Base-by-base conservation (phyloP, 176 grass and related monocot species). In the Bonia amplexicaulis region DNA sequence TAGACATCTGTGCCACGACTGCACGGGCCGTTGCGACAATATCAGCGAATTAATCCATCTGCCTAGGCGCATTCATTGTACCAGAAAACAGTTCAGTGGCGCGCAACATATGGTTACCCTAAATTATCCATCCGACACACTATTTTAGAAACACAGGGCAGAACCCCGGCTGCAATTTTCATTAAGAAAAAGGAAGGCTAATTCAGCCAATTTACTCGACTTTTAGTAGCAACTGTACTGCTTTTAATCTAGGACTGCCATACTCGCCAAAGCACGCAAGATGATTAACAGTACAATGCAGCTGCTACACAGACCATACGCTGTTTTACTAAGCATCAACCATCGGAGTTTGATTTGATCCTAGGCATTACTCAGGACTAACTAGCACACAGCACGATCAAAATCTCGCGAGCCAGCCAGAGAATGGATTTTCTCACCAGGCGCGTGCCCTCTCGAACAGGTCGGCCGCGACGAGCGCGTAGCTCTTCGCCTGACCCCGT, bases 391-490 rank as follows among this genome's bases (percentile, higher is more conserved):
- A 25, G 25, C 10, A 59, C 1, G 2, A 58, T 22, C 40, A 49
- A 65, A 83, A 66, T 11, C 55, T 46, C 25, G 33, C n/a, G n/a
- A 58, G 67, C 14, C 2, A 37, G 0, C 19, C 12, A 79, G 4
- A 9, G 6, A 64, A 48, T 7, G 51, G 65, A 13, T 14, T 62
- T 27, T 62, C 86, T 80, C 69, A 95, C 93, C 85, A 92, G 29
- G 75, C 48, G 41, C 91, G 90, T 7, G 88, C 93, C 64, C 54
- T 90, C 9, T 58, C 8, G 82, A 92, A 93, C 63, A 95, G 75
- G 84, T 91, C 90, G 33, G 86, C 90, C 0, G 85, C 65, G 17
- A 95, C 22, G 55, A 95, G 90, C 42, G 93, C 93, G 74, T 95
- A 89, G 86, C 76, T 91, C 87, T 76, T 85, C 23, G 68, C 80